A percentile compares a stretch with the other conserved stretches of the same genome.
phyloP scores from a whole-genome alignment of 768 basidiomycete genomes.

The Rubroboletus pulcherrimus region DNA sequence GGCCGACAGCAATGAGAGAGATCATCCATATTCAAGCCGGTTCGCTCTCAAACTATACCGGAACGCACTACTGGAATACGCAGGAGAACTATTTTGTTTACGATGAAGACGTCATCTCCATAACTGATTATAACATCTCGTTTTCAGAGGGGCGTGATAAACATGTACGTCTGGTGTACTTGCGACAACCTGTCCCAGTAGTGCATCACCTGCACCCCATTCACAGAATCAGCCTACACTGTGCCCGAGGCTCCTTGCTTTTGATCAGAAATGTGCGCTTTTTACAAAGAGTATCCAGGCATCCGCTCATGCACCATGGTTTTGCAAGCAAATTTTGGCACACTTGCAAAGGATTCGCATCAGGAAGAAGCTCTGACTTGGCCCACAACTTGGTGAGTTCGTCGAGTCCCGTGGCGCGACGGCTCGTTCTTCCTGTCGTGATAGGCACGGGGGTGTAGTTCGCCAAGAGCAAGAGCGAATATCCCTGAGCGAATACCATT shows the following conservation, averaged over 20 bases:
- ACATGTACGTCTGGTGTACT: slow-evolving; percentile 38
- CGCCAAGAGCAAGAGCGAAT: slow-evolving; percentile 54
- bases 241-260: slow-evolving; percentile 62
- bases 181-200: not conserved
- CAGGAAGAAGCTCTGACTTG: slow-evolving; percentile 24
- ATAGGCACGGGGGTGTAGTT: slow-evolving; percentile 47
- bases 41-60: slow-evolving; percentile 58
- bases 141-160: slow-evolving; percentile 58
- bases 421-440: not conserved
- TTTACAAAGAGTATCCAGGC: not conserved
- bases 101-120: slow-evolving; percentile 40
- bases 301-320: slow-evolving; percentile 7
- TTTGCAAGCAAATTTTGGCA: slow-evolving; percentile 60
- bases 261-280: slow-evolving; percentile 61
- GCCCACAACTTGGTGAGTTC: slow-evolving; percentile 20
- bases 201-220: not conserved
- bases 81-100: slow-evolving; percentile 67
- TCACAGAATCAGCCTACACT: slow-evolving; percentile 35
- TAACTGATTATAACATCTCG: slow-evolving; percentile 54
- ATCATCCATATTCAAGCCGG: slow-evolving; percentile 79
- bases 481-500: slow-evolving; percentile 53
- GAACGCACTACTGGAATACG: slow-evolving; percentile 81
- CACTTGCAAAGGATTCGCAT: slow-evolving; percentile 42
- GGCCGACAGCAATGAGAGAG: slow-evolving; percentile 53
- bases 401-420: not conserved